A percentile compares a stretch with the other conserved stretches of the same genome.
These are phyloP conservation scores for Trametes versicolor DNA, from an alignment of 1,284 basidiomycete genomes.

Conservation along the genomic window DNA sequence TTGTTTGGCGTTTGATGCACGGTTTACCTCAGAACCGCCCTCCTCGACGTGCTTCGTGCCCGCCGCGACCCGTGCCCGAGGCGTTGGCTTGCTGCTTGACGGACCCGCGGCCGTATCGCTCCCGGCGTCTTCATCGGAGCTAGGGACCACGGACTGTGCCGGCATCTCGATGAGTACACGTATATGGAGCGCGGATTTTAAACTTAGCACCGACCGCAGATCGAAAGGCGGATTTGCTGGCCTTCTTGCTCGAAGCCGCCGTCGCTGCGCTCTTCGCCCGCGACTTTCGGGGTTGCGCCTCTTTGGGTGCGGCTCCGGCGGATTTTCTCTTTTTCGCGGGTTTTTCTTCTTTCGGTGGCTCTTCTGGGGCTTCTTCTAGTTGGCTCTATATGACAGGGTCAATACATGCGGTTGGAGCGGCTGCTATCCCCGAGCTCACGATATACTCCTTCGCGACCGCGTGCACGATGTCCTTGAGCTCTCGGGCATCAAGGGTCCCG, in stretches of 20 bases:
- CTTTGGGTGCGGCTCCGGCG: background rate
- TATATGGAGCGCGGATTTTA: background rate
- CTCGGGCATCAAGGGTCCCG: slow-evolving; percentile 51
- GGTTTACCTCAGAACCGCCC: slow-evolving; percentile 21
- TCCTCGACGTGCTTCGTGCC: slow-evolving; percentile 22
- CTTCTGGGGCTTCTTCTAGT: slow-evolving; percentile 21
- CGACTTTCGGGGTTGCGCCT: slow-evolving; percentile 23
- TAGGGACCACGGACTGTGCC: slow-evolving; percentile 38
- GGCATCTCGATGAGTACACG: background rate
- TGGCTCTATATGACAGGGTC: background rate
- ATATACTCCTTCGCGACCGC: slow-evolving; percentile 50
- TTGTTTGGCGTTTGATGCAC: background rate
- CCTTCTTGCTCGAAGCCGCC: slow-evolving; percentile 15
- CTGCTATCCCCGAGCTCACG: slow-evolving; percentile 43
- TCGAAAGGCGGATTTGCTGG: slow-evolving; percentile 24
- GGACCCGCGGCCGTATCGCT: slow-evolving; percentile 3
- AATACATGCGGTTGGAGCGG: background rate
- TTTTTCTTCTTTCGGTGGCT: slow-evolving; percentile 22
- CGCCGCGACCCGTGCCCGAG: slow-evolving; percentile 4
- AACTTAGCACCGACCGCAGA: slow-evolving; percentile 33
- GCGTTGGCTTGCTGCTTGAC: slow-evolving; percentile 15
- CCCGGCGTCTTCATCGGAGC: slow-evolving; percentile 31
- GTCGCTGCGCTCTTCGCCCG: slow-evolving; percentile 11
- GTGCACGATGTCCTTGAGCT: slow-evolving; percentile 57
- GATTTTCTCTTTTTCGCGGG: slow-evolving; percentile 29